phyloP scores from a whole-genome alignment of 2,329 filamentous ascomycete genomes.

The Ceratocystis colombiana region DNA sequence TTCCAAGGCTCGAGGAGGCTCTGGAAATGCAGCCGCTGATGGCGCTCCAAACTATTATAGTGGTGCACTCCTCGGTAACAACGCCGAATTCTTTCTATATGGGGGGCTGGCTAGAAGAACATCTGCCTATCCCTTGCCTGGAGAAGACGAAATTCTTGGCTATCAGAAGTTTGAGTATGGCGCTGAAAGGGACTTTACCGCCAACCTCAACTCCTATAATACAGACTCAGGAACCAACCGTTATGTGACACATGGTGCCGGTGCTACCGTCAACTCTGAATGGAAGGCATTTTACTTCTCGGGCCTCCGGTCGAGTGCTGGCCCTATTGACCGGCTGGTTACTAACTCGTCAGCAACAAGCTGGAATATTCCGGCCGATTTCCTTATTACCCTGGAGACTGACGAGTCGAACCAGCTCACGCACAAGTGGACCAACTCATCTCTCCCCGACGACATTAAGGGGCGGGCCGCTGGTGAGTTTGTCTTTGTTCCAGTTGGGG shows the following conservation, averaged over 20 bases:
- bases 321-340: constrained; percentile 37
- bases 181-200: constrained; percentile 17
- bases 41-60: constrained; percentile 48
- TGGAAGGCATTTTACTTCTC: constrained; percentile 63
- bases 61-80: constrained; percentile 55
- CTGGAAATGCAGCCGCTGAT: constrained; percentile 43
- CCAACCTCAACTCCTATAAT: constrained; percentile 30
- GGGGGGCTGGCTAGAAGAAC: constrained; percentile 44
- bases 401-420: constrained; percentile 45
- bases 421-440: constrained; percentile 48
- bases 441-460: constrained; percentile 41
- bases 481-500: constrained; percentile 68
- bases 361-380: constrained; percentile 39
- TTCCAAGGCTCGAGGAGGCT: constrained; percentile 39
- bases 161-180: constrained; percentile 49
- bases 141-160: constrained; percentile 37
- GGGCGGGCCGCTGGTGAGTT: constrained; percentile 54
- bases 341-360: not conserved
- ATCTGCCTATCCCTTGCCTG: constrained; percentile 34
- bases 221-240: constrained; percentile 44
- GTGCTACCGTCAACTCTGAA: constrained; percentile 56
- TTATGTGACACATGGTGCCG: constrained; percentile 55
- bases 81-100: constrained; percentile 53
- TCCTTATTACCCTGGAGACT: constrained; percentile 44
- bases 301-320: constrained; percentile 47